Percentiles rank a stretch among this genome's conserved stretches.
Evolutionary conservation across 352 stramenopile genomes (phyloP).

Genomic region (Phytophthora ohioensis): DNA sequence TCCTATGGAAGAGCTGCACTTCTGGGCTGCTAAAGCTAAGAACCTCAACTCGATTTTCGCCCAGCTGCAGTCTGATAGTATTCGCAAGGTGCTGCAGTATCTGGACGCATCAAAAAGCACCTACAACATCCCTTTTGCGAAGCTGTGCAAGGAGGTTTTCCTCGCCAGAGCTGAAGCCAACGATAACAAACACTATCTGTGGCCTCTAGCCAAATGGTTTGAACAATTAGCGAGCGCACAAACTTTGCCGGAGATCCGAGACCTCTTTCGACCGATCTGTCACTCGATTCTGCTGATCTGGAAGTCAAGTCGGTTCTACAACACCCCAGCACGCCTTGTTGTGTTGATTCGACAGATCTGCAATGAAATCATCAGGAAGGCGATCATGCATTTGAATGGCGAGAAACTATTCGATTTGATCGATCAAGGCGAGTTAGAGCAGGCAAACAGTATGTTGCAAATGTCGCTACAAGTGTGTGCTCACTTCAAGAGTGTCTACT

Average conservation of each 20-base stretch:
- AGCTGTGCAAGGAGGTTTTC: slow-evolving; percentile 94
- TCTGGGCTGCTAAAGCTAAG: slow-evolving; percentile 86
- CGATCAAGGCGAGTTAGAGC: slow-evolving; percentile 75
- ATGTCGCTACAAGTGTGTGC: slow-evolving; percentile 84
- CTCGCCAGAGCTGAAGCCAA: slow-evolving; percentile 87
- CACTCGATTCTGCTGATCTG: slow-evolving; percentile 91
- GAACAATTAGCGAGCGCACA: slow-evolving; percentile 44
- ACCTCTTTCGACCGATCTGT: slow-evolving; percentile 88
- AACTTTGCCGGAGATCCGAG: slow-evolving; percentile 63
- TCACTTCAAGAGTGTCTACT: slow-evolving; percentile 93
- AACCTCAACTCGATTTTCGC: slow-evolving; percentile 94
- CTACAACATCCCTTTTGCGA: slow-evolving; percentile 93
- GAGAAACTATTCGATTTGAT: slow-evolving; percentile 85
- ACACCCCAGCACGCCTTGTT: slow-evolving; percentile 87
- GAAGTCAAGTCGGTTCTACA: slow-evolving; percentile 93
- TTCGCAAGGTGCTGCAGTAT: slow-evolving; percentile 89
- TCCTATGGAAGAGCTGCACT: slow-evolving; percentile 89
- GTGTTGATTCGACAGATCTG: slow-evolving; percentile 91
- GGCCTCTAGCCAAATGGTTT: slow-evolving; percentile 77
- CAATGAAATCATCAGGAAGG: slow-evolving; percentile 90
- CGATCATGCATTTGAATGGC: slow-evolving; percentile 76
- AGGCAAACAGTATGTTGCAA: slow-evolving; percentile 78
- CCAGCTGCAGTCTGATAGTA: slow-evolving; percentile 88
- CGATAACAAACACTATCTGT: slow-evolving; percentile 89
- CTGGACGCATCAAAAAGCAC: slow-evolving; percentile 90